Evolutionary conservation across 1,139 yeast species (phyloP).

Genomic region (Yamadazyma blattariae): DNA sequence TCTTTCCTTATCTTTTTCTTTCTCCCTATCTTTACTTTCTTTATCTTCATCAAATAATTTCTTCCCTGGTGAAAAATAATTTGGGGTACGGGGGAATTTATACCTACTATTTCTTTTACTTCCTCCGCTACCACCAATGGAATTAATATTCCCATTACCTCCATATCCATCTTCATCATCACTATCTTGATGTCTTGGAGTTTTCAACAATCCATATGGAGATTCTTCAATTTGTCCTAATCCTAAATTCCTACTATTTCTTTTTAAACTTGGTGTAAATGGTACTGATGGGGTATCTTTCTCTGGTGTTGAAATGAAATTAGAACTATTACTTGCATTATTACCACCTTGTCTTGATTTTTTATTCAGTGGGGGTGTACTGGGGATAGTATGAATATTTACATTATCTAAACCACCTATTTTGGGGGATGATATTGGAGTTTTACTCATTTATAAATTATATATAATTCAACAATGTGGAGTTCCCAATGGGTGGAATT

Average conservation of each 20-base stretch:
- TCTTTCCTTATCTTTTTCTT: conserved; percentile 13
- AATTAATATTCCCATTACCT: background rate
- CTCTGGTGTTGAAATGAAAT: conserved; percentile 36
- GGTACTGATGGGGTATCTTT: conserved; percentile 24
- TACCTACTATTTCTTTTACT: conserved; percentile 5
- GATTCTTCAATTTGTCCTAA: conserved; percentile 17
- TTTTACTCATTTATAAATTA: conserved; percentile 16
- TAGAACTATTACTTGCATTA: too few relatives aligned
- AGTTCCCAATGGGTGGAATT: too few relatives aligned
- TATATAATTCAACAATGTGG: too few relatives aligned
- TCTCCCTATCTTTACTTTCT: conserved; percentile 11
- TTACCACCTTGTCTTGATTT: conserved; percentile 20
- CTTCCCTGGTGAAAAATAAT: conserved; percentile 41
- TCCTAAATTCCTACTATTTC: conserved; percentile 29
- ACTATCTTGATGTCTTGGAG: conserved; percentile 34
- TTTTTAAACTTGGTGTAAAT: conserved; percentile 39
- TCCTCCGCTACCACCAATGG: conserved; percentile 1
- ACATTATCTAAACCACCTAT: too few relatives aligned
- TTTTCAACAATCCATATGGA: conserved; percentile 35
- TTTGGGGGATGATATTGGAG: conserved; percentile 31
- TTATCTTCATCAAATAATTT: conserved; percentile 21
- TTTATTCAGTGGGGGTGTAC: conserved; percentile 14
- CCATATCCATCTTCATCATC: conserved; percentile 15
- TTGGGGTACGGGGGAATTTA: conserved; percentile 40
- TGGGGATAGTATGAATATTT: conserved; percentile 7